These are phyloP conservation scores for Lunularia cruciata DNA, from an alignment of 225 moss, liverwort and hornwort species.

Conservation along the genomic window DNA sequence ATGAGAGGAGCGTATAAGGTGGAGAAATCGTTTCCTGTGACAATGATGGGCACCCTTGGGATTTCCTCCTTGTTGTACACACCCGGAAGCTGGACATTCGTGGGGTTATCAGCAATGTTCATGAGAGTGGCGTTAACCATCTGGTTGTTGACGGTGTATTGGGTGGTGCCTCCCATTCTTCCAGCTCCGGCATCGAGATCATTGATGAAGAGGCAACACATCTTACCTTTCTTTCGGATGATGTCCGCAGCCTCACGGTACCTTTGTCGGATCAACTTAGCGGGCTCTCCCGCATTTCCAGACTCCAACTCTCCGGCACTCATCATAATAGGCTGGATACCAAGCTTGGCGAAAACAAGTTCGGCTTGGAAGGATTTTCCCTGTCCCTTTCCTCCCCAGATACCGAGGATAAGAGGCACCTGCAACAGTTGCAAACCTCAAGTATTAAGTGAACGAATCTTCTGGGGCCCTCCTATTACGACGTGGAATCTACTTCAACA, in stretches of 20 bases:
- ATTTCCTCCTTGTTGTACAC: conserved; percentile 83
- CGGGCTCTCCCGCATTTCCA: conserved; percentile 96
- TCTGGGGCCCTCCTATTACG: no score
- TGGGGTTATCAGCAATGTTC: conserved; percentile 92
- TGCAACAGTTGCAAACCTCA: background rate
- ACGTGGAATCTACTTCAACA: no score
- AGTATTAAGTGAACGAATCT: background rate
- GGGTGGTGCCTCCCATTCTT: conserved; percentile 93
- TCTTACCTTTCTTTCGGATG: conserved; percentile 90
- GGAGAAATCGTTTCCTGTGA: conserved; percentile 94
- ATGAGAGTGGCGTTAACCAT: conserved; percentile 99
- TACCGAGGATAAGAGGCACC: conserved; percentile 88
- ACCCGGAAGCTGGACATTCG: conserved; percentile 88
- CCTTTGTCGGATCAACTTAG: conserved; percentile 89
- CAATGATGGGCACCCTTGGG: conserved; percentile 78
- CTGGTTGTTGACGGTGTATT: conserved; percentile 98
- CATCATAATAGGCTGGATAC: conserved; percentile 97
- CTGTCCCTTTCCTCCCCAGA: conserved; percentile 99
- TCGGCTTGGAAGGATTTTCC: conserved; percentile 99
- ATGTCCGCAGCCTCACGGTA: conserved; percentile 93
- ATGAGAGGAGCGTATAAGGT: conserved; percentile 89
- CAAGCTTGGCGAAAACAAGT: conserved; percentile 83
- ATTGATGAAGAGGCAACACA: conserved; percentile 95
- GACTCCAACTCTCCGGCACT: conserved; percentile 99
- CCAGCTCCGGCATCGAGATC: conserved; percentile 98